Conservation (phyloP, 148 eudicot species). For the Pouteria glomerata region DNA sequence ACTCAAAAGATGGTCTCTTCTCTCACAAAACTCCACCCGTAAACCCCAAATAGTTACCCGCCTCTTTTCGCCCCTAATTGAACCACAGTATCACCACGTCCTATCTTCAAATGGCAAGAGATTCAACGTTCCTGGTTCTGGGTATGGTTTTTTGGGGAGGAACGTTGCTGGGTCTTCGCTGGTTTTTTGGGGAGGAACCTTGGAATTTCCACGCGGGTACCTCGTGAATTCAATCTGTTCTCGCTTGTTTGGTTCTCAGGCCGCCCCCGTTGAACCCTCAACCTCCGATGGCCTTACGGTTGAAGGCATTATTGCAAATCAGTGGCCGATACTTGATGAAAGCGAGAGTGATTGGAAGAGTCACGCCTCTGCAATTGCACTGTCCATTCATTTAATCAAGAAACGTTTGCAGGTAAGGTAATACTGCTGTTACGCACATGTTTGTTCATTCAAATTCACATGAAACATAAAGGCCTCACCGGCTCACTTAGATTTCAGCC, state of each 20-base stretch:
- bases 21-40: constrained; percentile 24
- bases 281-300: constrained; percentile 83
- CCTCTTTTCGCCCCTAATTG: constrained; percentile 19
- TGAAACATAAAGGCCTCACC: no score
- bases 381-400: constrained; percentile 77
- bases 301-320: constrained; percentile 59
- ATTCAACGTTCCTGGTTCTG: constrained; percentile 1
- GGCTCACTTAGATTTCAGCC: no score
- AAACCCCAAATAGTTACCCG: constrained; percentile 8
- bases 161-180: background rate
- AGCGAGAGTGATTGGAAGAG: constrained; percentile 91
- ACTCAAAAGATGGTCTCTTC: constrained; percentile 27
- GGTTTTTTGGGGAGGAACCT: background rate
- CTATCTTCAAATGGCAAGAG: background rate
- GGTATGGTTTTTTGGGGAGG: background rate
- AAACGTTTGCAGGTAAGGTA: constrained; percentile 64
- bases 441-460: no score
- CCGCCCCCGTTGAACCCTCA: constrained; percentile 42
- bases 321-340: constrained; percentile 74
- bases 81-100: constrained; percentile 16
- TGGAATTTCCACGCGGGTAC: constrained; percentile 24
- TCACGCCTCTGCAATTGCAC: constrained; percentile 93
- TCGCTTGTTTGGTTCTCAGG: constrained; percentile 47
- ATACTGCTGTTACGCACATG: background rate
- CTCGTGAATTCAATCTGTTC: constrained; percentile 2